Evolutionary conservation across 257 asterid species (phyloP).

Genomic region (Solanum bukasovii): DNA sequence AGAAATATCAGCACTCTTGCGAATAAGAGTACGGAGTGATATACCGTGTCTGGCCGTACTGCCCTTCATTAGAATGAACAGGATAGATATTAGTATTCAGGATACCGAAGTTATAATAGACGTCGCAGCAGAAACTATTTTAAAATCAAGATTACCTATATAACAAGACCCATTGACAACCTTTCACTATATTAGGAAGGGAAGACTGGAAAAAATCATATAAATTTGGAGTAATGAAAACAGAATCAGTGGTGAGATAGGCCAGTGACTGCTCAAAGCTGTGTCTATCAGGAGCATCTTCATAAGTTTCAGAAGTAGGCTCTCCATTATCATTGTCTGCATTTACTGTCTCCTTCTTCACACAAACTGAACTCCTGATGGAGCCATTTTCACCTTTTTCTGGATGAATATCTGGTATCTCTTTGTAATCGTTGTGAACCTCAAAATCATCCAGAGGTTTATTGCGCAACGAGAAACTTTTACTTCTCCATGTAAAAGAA

Average conservation of each 20-base stretch:
- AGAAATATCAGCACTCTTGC: slow-evolving; percentile 42
- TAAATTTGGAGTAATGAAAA: slow-evolving; percentile 56
- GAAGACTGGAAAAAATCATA: slow-evolving; percentile 70
- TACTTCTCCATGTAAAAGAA: slow-evolving; percentile 67
- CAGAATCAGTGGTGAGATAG: slow-evolving; percentile 52
- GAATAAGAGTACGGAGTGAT: slow-evolving; percentile 82
- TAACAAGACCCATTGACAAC: slow-evolving; percentile 75
- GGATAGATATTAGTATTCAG: slow-evolving; percentile 21
- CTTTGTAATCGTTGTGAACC: slow-evolving; percentile 9
- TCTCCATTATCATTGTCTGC: slow-evolving; percentile 25
- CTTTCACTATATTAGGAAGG: slow-evolving; percentile 90
- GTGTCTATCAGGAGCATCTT: slow-evolving; percentile 51
- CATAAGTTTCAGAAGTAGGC: slow-evolving; percentile 50
- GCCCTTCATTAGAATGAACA: slow-evolving; percentile 66
- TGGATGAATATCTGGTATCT: slow-evolving; percentile 3
- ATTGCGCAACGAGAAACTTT: slow-evolving; percentile 51
- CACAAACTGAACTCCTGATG: neutral
- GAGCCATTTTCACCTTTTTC: slow-evolving; percentile 13
- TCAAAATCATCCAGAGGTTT: slow-evolving; percentile 53
- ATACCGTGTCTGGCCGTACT: slow-evolving; percentile 91
- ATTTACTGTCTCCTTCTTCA: slow-evolving; percentile 1
- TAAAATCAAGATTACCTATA: slow-evolving; percentile 50
- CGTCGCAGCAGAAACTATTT: neutral
- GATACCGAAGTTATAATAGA: neutral
- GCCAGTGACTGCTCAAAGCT: slow-evolving; percentile 39